A percentile compares a stretch with the other conserved stretches of the same genome.
Evolutionary conservation across 2,329 filamentous ascomycete genomes (phyloP).

Genomic region (Aspergillus bombycis): DNA sequence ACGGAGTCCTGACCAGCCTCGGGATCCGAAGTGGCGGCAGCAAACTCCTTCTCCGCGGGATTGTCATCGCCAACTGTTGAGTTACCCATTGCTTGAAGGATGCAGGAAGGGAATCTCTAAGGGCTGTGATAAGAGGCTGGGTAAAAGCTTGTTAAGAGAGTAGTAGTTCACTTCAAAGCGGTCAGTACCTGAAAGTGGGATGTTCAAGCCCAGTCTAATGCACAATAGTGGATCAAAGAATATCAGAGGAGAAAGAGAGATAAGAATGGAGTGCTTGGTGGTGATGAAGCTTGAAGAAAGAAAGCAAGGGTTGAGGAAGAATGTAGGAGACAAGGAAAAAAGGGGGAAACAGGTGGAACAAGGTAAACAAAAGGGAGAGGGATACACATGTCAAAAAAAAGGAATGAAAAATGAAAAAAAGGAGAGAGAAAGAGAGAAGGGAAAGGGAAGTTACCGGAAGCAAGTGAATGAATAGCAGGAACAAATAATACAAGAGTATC

Average conservation of each 20-base stretch:
- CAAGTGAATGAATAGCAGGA: neutral
- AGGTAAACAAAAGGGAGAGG: neutral
- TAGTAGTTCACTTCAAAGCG: neutral
- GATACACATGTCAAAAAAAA: conserved; percentile 6
- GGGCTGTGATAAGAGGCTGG: neutral
- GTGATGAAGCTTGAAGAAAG: neutral
- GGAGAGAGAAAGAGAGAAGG: neutral
- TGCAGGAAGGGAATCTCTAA: neutral
- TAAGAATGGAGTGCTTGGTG: neutral
- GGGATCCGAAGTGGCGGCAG: conserved; percentile 24
- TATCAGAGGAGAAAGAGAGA: neutral
- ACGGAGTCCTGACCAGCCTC: conserved; percentile 25
- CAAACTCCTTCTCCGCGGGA: conserved; percentile 20
- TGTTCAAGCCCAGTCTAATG: neutral
- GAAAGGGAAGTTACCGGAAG: conserved; percentile 2
- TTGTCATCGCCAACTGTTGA: conserved; percentile 15
- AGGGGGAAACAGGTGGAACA: neutral
- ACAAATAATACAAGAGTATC: neutral
- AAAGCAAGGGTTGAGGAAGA: neutral
- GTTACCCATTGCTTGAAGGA: conserved; percentile 13
- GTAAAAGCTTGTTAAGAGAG: neutral
- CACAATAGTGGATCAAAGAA: neutral
- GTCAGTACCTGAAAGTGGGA: neutral
- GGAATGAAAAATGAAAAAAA: neutral
- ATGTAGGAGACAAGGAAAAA: conserved; percentile 4